Conservation (phyloP, 1,284 basidiomycete genomes). For the Ustilago vetiveriae region DNA sequence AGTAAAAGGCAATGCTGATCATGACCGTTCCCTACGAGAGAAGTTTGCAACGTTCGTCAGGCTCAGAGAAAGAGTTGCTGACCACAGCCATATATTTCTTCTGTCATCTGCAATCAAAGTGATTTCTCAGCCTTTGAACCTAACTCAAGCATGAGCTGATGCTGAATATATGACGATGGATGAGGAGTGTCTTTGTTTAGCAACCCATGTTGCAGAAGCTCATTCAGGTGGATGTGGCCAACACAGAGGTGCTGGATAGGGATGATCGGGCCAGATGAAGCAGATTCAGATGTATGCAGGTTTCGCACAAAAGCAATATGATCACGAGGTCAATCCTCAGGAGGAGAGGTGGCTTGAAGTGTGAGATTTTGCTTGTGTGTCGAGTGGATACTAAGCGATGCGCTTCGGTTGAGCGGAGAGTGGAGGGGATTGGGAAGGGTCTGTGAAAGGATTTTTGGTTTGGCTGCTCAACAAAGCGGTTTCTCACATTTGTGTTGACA, state of each 20-base stretch:
- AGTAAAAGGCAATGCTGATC: conserved; percentile 55
- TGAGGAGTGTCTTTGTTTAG: conserved; percentile 21
- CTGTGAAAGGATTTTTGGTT: too few relatives aligned
- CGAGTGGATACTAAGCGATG: too few relatives aligned
- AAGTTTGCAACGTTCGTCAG: not conserved
- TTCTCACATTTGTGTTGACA: too few relatives aligned
- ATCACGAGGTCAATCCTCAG: too few relatives aligned
- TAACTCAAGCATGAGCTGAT: too few relatives aligned
- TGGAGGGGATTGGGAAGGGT: not conserved
- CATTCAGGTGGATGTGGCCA: conserved; percentile 41
- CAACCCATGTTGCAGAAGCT: conserved; percentile 22
- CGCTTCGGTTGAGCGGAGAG: too few relatives aligned
- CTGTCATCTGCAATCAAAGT: not conserved
- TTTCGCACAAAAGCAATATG: too few relatives aligned
- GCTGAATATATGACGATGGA: not conserved
- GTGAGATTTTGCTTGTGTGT: too few relatives aligned
- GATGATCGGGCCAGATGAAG: conserved; percentile 4
- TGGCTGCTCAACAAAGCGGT: too few relatives aligned
- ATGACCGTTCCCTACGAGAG: not conserved
- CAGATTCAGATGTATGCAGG: too few relatives aligned
- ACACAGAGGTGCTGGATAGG: conserved; percentile 38
- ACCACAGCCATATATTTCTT: not conserved
- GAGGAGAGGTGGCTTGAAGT: too few relatives aligned
- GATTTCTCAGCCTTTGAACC: too few relatives aligned
- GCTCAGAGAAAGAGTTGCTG: conserved; percentile 1